Base-by-base conservation (phyloP, 306 rosid species). In the Pyrus communis region DNA sequence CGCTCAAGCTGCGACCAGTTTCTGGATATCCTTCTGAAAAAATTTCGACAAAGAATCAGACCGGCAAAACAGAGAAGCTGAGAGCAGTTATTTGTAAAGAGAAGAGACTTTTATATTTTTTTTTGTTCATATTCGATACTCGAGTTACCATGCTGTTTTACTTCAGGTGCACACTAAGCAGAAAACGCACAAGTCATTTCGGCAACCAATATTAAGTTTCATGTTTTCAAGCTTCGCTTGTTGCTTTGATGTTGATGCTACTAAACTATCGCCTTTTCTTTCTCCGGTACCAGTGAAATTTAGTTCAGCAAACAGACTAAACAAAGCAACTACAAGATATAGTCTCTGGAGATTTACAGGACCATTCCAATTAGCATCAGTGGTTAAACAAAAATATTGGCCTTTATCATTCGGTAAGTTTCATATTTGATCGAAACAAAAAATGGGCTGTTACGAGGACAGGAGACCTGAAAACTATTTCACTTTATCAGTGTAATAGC, bases 11-110 rank as follows among this genome's bases (percentile, higher is more conserved):
- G 96, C 93, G 38, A 92, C 85, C 71, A 96, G 89, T 85, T 84
- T 87, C 83, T 96, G 96, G 72, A 96, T 88, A 82, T 92, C 99
- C 90, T 87, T 96, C 98, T 92, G 92, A 71, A 84, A 82, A 74
- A 55, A 11, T 9, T 15, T 67, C 23, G 30, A 82, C 45, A 69
- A 65, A 59, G 33, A 70, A 78, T 78, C 43, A 66, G 70, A 66
- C 27, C 49, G 10, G 51, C 4, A 35, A 33, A 31, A 64, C 45
- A 18, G 69, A 0, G 22, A 18, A 2, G 22, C 38, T 2, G 40
- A 62, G 30, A 59, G 11, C 38, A 27, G 11, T 5, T 61, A 14
- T 2, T 72, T 21, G 74, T 11, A 35, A 55, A 4, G 22, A 8
- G 15, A 28, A 62, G 15, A 62, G 10, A 1, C 18, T 3, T 27